A percentile compares a stretch with the other conserved stretches of the same genome.
These are phyloP conservation scores for Datisca glomerata DNA, from an alignment of 306 rosid species.

Conservation along the genomic window DNA sequence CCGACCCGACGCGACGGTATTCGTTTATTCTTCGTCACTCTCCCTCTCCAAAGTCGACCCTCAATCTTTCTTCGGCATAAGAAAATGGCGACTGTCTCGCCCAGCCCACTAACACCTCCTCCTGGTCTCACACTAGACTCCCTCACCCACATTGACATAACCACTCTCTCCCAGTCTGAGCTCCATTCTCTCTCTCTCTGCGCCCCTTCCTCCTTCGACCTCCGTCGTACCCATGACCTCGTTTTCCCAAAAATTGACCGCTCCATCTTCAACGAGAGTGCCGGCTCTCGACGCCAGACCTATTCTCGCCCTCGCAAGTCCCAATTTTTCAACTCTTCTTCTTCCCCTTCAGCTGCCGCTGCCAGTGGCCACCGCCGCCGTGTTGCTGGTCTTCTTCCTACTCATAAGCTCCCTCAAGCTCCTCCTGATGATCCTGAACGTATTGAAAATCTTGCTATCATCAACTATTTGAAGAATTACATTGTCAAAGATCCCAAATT, in stretches of 20 bases:
- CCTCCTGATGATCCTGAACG: conserved; percentile 36
- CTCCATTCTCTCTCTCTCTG: conserved; percentile 55
- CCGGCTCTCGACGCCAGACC: conserved; percentile 77
- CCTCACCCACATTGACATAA: conserved; percentile 28
- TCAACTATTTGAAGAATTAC: conserved; percentile 44
- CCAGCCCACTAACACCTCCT: neutral
- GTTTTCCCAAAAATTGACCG: conserved; percentile 57
- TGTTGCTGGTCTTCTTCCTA: conserved; percentile 32
- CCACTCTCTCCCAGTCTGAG: conserved; percentile 60
- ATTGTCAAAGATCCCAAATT: conserved; percentile 60
- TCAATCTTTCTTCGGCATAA: too few relatives aligned
- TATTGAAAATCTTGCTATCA: conserved; percentile 35
- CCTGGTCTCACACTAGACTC: conserved; percentile 20
- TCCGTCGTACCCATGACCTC: conserved; percentile 18
- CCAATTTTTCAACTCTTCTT: conserved; percentile 19
- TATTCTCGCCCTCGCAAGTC: conserved; percentile 39
- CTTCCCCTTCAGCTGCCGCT: conserved; percentile 20
- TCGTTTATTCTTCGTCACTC: too few relatives aligned
- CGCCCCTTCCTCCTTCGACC: conserved; percentile 33
- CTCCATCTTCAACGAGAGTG: conserved; percentile 57
- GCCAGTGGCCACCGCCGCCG: conserved; percentile 48
- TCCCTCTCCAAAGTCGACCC: too few relatives aligned
- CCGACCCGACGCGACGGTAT: too few relatives aligned
- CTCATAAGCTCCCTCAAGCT: conserved; percentile 26
- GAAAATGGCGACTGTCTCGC: conserved; percentile 5